Evolutionary conservation across 352 stramenopile species (phyloP).

Genomic region (Phytophthora agathidicida): DNA sequence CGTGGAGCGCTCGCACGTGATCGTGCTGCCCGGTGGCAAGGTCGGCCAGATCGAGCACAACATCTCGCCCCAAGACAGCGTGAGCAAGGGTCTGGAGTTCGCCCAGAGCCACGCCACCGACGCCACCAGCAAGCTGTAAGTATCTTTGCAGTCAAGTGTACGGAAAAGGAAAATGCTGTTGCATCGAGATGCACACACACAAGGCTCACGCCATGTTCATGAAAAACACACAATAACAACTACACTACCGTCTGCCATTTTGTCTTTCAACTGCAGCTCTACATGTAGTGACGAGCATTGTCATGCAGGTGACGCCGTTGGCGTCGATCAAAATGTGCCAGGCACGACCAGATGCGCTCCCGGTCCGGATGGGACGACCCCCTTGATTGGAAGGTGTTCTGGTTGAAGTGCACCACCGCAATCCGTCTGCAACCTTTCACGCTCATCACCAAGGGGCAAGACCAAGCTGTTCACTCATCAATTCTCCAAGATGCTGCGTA

Average conservation of each 20-base stretch:
- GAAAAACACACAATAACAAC: conserved; percentile 15
- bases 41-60: conserved; percentile 77
- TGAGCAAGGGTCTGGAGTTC: conserved; percentile 80
- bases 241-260: conserved; percentile 32
- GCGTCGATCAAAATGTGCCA: conserved; percentile 2
- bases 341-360: not conserved
- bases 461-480: conserved; percentile 13
- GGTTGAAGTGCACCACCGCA: conserved; percentile 27
- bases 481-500: conserved; percentile 46
- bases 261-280: not conserved
- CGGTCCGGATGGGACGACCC: conserved; percentile 15
- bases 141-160: conserved; percentile 12
- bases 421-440: conserved; percentile 26
- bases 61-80: conserved; percentile 81
- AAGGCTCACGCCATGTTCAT: conserved; percentile 20
- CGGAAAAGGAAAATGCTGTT: conserved; percentile 13
- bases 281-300: conserved; percentile 14
- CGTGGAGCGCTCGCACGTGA: conserved; percentile 86
- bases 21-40: conserved; percentile 76
- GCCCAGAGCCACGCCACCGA: conserved; percentile 41
- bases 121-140: conserved; percentile 42
- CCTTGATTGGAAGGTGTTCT: conserved; percentile 19
- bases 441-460: conserved; percentile 6
- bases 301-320: conserved; percentile 8
- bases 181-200: conserved; percentile 1